A percentile compares a stretch with the other conserved stretches of the same genome.
Conservation (phyloP, 2,329 filamentous ascomycete species). For the Trichoderma gracile region DNA sequence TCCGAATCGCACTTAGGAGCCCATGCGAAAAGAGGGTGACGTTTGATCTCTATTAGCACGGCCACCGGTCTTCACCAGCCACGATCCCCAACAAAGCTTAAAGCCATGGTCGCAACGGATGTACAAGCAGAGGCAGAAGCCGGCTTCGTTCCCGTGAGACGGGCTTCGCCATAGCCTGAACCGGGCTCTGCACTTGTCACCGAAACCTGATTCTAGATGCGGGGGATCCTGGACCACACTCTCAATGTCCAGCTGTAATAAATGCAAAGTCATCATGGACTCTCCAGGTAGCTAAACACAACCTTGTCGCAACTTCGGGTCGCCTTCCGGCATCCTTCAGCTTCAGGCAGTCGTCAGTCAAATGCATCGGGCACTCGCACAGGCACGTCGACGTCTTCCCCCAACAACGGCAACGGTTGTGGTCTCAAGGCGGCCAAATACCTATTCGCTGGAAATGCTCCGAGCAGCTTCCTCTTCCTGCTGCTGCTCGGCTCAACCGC, state of each 20-base stretch:
- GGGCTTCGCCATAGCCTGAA: background rate
- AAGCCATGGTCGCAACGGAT: background rate
- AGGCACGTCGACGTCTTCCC: slow-evolving; percentile 10
- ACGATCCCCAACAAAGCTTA: slow-evolving; percentile 16
- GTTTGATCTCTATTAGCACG: background rate
- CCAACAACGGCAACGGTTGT: slow-evolving; percentile 3
- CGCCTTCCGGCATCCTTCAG: background rate
- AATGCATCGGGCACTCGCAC: slow-evolving; percentile 14
- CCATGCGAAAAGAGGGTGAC: too few relatives aligned
- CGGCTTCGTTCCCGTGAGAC: background rate
- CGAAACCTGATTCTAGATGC: slow-evolving; percentile 23
- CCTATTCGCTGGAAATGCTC: slow-evolving; percentile 24
- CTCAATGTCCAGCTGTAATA: background rate
- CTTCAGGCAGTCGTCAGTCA: slow-evolving; percentile 1
- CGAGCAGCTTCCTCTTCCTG: background rate
- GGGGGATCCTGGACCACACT: slow-evolving; percentile 21
- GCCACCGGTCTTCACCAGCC: slow-evolving; percentile 1
- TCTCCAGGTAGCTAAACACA: background rate
- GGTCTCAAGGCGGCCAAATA: slow-evolving; percentile 12
- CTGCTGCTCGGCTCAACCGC: background rate
- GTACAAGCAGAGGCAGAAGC: background rate
- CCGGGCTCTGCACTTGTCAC: slow-evolving; percentile 4
- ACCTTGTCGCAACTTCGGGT: background rate
- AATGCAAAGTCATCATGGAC: background rate
- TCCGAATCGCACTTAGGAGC: background rate